Evolutionary conservation across 1,284 basidiomycete species (phyloP), one percentile per base, ranked within the genome.

Genomic region (Ustilago esculenta): DNA sequence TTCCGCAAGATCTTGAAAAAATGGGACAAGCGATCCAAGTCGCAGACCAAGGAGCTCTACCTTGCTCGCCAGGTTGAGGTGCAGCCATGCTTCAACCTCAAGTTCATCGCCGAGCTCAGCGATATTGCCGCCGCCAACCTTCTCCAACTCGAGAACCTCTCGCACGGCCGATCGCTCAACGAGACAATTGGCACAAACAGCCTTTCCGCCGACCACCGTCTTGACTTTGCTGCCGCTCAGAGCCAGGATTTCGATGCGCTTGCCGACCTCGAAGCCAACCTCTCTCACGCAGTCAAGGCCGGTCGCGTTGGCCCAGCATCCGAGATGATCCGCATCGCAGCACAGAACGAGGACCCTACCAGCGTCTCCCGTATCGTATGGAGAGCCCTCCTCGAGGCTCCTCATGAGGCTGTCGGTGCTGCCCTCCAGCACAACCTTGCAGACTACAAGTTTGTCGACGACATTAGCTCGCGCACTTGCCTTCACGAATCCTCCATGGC

Each of bases 1-100:
- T 98, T 98, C 83, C 88, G 95, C 47, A 98, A 98, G 83, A 98
- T 99, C 51, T 84, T 98, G 67, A 98, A 99, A 80, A 99, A 99
- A 82, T 99, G 94, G 88, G 96, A 98, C 84, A 99, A 98, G 84
- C 88, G 92, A 53, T 94, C 91, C 34, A 98, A 91, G 70, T 94
- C 90, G 14, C 90, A 90, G 30, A 98, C 91, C 15, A 98, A 96
- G 83, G 96, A 99, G 82, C 86, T 98, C 11, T 98, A 98, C 83
- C 88, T 99, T 30, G 89, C 93, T 47, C 89, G 96, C 30, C 96
- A 98, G 83, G 95, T 99, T 11, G 96, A 99, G 73, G 92, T 98
- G 12, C 96, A 98, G 80, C 96, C 70, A 23, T 80, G 59, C 88
- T 89, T 33, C 85, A 92, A 48, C 84, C 87, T 96, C 83, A 94